Base-by-base conservation (phyloP, 768 basidiomycete genomes). In the Lentinula aciculospora region DNA sequence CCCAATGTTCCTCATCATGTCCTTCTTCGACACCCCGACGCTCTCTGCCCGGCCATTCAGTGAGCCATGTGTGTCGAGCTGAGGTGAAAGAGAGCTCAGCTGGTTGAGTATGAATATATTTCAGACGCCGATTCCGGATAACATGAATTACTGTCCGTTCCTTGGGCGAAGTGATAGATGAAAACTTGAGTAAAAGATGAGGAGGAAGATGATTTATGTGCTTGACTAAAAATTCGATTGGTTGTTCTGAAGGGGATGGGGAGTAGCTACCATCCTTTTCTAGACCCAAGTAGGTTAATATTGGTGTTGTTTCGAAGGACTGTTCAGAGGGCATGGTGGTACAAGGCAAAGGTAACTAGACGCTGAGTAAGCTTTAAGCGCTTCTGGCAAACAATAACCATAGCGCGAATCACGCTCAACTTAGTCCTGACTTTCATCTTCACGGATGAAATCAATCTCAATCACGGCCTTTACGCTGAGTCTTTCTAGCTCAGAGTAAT, bases 91-190 rank as follows among this genome's bases (percentile, higher is more conserved):
- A 68, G 3, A 93, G 73, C 60, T 85, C 80, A 3, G 72, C 68
- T 19, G 89, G 86, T 50, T 74, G 71, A 15, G 76, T 78, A 42
- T 75, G 75, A 21, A 76, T 74, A 70, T 85, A 92, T 63, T 78
- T 80, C 21, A 88, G 74, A 8, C 91, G 80, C 48, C 91, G 76
- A 68, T 93, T 94, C 36, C 90, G 79, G 56, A 94, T 86, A 19
- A 71, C 67, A 10, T 84, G 71, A 51, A 94, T 76, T 8, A 66
- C 69, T 3, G 86, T 84, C 57, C 91, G 82, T 59, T 90, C 76
- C 58, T 80, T 88, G 3, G 91, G 86, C 2, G 73, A 75, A n/a
- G 76, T 80, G 58, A 78, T 69, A 37, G 60, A 62, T 54, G 76
- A 76, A 67, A 77, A 82, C 46, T 74, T 68, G 9, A 66, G 54